phyloP scores from a whole-genome alignment of 805 yeast species.

The Kregervanrija fluxuum region DNA sequence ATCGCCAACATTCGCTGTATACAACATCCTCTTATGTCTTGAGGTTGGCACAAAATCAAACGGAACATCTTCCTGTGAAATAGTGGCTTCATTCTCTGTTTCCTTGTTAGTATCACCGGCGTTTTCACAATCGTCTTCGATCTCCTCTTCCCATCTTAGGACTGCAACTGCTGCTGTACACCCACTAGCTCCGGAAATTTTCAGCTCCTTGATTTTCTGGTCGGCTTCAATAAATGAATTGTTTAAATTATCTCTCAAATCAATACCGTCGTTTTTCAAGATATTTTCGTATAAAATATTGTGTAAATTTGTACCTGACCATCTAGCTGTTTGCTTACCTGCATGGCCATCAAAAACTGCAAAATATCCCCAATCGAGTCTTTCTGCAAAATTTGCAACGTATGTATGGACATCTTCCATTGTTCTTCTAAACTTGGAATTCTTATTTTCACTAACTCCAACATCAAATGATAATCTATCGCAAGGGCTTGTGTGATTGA shows the following conservation, averaged over 20 bases:
- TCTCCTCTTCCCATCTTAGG: slow-evolving; percentile 66
- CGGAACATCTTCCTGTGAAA: background rate
- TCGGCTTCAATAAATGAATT: slow-evolving; percentile 74
- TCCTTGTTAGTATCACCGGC: slow-evolving; percentile 1
- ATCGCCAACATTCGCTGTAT: slow-evolving; percentile 95
- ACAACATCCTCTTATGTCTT: slow-evolving; percentile 64
- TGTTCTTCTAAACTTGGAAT: slow-evolving; percentile 68
- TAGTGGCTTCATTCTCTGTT: background rate
- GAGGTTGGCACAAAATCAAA: slow-evolving; percentile 43
- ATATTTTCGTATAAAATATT: slow-evolving; percentile 55
- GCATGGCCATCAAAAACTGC: slow-evolving; percentile 98
- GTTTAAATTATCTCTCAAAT: slow-evolving; percentile 60
- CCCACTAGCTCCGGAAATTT: slow-evolving; percentile 70
- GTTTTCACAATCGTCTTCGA: slow-evolving; percentile 10
- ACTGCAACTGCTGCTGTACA: slow-evolving; percentile 95
- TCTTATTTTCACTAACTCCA: slow-evolving; percentile 89
- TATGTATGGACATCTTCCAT: slow-evolving; percentile 97
- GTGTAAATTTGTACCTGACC: slow-evolving; percentile 89
- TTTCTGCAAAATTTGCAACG: slow-evolving; percentile 86
- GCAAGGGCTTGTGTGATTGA: slow-evolving; percentile 32
- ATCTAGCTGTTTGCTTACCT: slow-evolving; percentile 84
- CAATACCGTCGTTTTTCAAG: slow-evolving; percentile 36
- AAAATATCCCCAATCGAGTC: slow-evolving; percentile 90
- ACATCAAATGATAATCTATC: slow-evolving; percentile 64
- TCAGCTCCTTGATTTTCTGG: slow-evolving; percentile 44